Conservation (phyloP, 2,329 filamentous ascomycete genomes). For the Podosphaera leucotricha region DNA sequence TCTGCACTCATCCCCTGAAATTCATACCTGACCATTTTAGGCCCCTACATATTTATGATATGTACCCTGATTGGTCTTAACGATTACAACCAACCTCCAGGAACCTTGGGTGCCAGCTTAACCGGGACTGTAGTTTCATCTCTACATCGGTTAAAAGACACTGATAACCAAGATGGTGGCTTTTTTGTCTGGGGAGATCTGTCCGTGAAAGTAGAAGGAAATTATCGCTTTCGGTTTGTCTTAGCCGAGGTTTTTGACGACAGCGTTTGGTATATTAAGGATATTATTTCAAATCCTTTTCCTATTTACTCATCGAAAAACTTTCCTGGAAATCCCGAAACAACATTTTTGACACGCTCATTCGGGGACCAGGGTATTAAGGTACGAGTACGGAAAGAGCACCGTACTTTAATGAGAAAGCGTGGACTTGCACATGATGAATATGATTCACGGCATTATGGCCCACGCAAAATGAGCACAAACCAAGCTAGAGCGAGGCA, state of each 20-base stretch:
- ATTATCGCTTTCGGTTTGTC: constrained; percentile 51
- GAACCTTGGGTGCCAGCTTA: constrained; percentile 26
- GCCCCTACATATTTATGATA: constrained; percentile 26
- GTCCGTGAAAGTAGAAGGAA: constrained; percentile 51
- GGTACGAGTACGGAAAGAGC: constrained; percentile 62
- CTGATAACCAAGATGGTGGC: constrained; percentile 51
- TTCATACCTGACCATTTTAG: constrained; percentile 10
- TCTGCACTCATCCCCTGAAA: background rate
- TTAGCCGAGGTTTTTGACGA: constrained; percentile 42
- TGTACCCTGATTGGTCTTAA: constrained; percentile 21
- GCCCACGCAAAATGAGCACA: constrained; percentile 2
- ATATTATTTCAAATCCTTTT: constrained; percentile 41
- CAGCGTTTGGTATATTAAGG: constrained; percentile 9
- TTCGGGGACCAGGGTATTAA: constrained; percentile 78
- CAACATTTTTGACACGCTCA: constrained; percentile 54
- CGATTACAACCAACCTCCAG: constrained; percentile 18
- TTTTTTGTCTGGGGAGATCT: constrained; percentile 87
- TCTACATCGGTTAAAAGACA: constrained; percentile 58
- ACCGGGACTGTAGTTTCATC: constrained; percentile 59
- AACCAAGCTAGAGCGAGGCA: constrained; percentile 1
- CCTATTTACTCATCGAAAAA: constrained; percentile 40
- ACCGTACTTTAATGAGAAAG: constrained; percentile 24
- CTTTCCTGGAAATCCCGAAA: constrained; percentile 61
- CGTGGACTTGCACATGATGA: constrained; percentile 15
- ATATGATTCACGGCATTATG: constrained; percentile 13